Evolutionary conservation across 306 rosid genomes (phyloP).

Genomic region (Trichosanthes truncata): DNA sequence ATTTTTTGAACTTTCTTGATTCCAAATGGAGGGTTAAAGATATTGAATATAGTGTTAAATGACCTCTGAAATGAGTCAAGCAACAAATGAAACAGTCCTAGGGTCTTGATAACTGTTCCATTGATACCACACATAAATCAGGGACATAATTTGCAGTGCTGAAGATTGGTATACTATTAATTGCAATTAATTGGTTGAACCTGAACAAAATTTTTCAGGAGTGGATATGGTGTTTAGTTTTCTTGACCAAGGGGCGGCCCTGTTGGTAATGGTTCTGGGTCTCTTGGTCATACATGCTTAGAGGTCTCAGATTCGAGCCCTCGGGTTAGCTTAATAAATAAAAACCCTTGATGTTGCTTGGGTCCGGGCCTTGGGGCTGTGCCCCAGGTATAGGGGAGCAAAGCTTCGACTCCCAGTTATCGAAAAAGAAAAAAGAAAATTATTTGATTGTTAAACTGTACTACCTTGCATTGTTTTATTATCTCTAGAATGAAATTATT

Average conservation of each 20-base stretch:
- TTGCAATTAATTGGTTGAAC: not conserved
- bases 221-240: not conserved
- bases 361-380: no score
- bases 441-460: not conserved
- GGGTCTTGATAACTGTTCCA: not conserved
- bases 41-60: not conserved
- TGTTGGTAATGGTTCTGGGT: no score
- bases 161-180: not conserved
- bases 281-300: no score
- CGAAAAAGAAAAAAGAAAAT: no score
- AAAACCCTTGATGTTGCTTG: no score
- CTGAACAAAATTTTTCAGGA: not conserved
- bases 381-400: no score
- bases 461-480: not conserved
- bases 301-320: no score
- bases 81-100: not conserved
- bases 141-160: not conserved
- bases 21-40: no score
- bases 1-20: no score
- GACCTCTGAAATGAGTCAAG: not conserved
- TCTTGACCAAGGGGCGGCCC: no score
- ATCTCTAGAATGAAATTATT: not conserved
- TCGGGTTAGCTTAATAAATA: no score
- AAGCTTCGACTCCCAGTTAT: no score
- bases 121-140: not conserved